Base-by-base conservation (phyloP, 2,329 filamentous ascomycete genomes). In the Lachnellula arida region DNA sequence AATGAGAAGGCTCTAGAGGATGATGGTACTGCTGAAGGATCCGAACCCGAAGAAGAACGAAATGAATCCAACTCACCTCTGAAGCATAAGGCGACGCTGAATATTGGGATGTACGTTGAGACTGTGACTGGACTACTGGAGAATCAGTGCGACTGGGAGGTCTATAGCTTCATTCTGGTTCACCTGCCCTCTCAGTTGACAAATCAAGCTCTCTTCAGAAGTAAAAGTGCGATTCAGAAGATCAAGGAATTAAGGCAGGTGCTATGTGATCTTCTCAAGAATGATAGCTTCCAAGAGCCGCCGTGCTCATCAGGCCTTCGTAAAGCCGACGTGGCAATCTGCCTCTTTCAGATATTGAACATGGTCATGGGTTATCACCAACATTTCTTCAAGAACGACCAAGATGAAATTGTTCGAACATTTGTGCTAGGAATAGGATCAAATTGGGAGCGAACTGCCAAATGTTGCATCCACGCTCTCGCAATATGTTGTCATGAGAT, bases 401-500 rank as follows among this genome's bases (percentile, higher is more conserved):
- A 96, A 69, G 92, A 97, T 66, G 91, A 96, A 42, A 85, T 96
- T 37, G 90, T 96, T 25, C 86, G 86, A 61, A 85, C 89, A 0
- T 97, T 99, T 68, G 84, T 95, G 63, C 81, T 88, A 54, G 93
- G 93, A 2, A 89, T 97, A 56, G 84, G 87, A 11, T 85, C 55
- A 22, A 53, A 85, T 2, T 91, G 87, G 81, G 91, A 96, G 66
- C 83, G 88, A 60, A 95, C 91, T 53, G 91, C 91, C 19, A 94
- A 92, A 67, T 89, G 86, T 59, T 99, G 94, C 72, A 96, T 99
- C 52, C 93, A 99, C 70, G 93, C 93, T 0, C 77, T 99, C 19
- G 92, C 91, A 0, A 88, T 99, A 58, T 97, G 93, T 75, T 97
- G 92, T 70, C 91, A 97, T 67, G 94, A 99, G 71, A 81, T 97